Evolutionary conservation across 129 eudicot genomes (phyloP).

Genomic region (Chrysanthemum lavandulifolium): DNA sequence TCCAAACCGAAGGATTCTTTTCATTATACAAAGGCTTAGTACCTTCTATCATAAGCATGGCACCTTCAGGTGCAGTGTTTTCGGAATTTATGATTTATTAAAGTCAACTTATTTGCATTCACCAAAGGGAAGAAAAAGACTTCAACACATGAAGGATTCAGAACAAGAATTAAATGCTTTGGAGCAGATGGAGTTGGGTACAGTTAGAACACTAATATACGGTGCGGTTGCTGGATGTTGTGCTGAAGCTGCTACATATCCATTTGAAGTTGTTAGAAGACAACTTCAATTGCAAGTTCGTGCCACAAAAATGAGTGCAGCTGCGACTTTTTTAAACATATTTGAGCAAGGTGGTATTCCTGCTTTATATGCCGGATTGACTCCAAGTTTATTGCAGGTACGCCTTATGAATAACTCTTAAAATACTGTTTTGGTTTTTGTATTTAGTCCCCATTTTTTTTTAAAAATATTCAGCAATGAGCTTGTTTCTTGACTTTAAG

Average conservation of each 20-base stretch:
- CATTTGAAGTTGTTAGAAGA: slow-evolving; percentile 95
- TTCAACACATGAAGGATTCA: slow-evolving; percentile 67
- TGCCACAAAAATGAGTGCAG: slow-evolving; percentile 76
- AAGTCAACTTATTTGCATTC: slow-evolving; percentile 83
- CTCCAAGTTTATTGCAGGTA: slow-evolving; percentile 96
- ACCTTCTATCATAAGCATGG: slow-evolving; percentile 96
- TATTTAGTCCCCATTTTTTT: no score
- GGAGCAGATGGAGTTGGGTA: slow-evolving; percentile 89
- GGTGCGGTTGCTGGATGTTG: slow-evolving; percentile 98
- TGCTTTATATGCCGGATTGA: slow-evolving; percentile 86
- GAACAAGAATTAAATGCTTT: slow-evolving; percentile 69
- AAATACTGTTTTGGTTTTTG: no score
- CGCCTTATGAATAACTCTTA: neutral
- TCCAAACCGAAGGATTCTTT: slow-evolving; percentile 88
- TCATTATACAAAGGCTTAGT: slow-evolving; percentile 88
- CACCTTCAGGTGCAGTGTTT: slow-evolving; percentile 97
- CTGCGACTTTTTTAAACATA: slow-evolving; percentile 70
- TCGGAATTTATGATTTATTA: slow-evolving; percentile 87
- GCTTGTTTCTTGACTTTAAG: no score
- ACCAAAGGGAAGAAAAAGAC: slow-evolving; percentile 77
- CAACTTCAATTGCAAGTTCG: slow-evolving; percentile 96
- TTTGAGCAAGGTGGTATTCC: slow-evolving; percentile 90
- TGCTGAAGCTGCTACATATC: slow-evolving; percentile 98
- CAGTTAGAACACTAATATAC: slow-evolving; percentile 72
- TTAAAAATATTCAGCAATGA: no score